Evolutionary conservation across 805 yeast genomes (phyloP).

Genomic region (Candida easanensis): DNA sequence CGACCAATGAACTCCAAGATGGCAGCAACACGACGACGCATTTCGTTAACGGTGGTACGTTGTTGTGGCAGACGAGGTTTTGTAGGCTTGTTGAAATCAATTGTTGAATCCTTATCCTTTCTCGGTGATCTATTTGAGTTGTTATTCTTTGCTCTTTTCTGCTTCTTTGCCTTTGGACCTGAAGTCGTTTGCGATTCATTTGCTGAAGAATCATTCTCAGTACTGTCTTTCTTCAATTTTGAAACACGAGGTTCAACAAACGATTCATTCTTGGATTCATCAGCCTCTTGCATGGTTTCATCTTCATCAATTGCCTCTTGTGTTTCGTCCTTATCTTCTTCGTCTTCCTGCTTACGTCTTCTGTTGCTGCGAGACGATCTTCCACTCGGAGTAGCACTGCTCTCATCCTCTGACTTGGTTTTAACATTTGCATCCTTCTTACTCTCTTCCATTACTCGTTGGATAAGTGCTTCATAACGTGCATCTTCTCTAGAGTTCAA

Average conservation of each 20-base stretch:
- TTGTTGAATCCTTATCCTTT: constrained; percentile 30
- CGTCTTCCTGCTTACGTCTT: constrained; percentile 11
- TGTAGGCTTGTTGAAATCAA: constrained; percentile 65
- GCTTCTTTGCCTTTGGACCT: constrained; percentile 8
- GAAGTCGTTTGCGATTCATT: constrained; percentile 18
- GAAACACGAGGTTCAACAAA: constrained; percentile 3
- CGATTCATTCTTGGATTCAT: not conserved
- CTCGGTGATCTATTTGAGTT: constrained; percentile 9
- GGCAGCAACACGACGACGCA: constrained; percentile 85
- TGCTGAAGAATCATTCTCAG: constrained; percentile 10
- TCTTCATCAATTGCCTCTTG: constrained; percentile 9
- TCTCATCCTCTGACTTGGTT: constrained; percentile 10
- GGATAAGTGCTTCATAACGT: constrained; percentile 40
- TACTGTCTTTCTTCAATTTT: constrained; percentile 8
- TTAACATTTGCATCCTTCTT: constrained; percentile 32
- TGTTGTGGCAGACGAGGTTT: constrained; percentile 83
- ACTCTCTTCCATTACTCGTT: constrained; percentile 40
- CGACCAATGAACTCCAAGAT: constrained; percentile 88
- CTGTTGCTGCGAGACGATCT: constrained; percentile 11
- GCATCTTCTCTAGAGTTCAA: constrained; percentile 32
- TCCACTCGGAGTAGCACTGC: not conserved
- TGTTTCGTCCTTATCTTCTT: not conserved
- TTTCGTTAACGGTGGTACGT: constrained; percentile 72
- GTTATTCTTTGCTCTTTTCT: constrained; percentile 14
- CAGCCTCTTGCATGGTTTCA: constrained; percentile 5